Evolutionary conservation across 2,329 filamentous ascomycete genomes (phyloP).

Genomic region (Albifimbria verrucaria): DNA sequence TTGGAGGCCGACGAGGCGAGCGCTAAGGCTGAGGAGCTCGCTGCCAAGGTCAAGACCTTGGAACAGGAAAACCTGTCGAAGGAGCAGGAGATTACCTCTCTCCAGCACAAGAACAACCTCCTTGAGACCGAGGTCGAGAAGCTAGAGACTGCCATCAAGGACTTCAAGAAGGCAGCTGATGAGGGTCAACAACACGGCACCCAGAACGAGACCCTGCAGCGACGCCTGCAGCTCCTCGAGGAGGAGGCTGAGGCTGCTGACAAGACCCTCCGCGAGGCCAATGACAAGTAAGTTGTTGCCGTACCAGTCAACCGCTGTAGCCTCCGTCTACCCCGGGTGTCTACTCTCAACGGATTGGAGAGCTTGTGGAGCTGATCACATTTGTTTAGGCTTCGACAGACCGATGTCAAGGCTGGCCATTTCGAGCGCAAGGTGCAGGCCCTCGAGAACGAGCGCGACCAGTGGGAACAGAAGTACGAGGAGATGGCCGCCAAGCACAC

Average conservation of each 20-base stretch:
- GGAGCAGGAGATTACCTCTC: constrained; percentile 96
- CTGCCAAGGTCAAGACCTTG: constrained; percentile 80
- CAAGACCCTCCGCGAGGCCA: constrained; percentile 93
- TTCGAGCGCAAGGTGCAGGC: constrained; percentile 99
- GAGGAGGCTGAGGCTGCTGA: constrained; percentile 97
- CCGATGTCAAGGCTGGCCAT: constrained; percentile 98
- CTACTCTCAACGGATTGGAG: constrained; percentile 6
- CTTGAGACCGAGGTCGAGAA: constrained; percentile 92
- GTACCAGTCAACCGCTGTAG: too few relatives aligned
- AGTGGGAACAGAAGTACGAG: constrained; percentile 98
- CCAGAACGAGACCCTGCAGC: constrained; percentile 87
- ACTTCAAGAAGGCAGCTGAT: constrained; percentile 81
- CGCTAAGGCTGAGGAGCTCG: constrained; percentile 81
- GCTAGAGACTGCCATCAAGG: constrained; percentile 78
- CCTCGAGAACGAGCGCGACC: constrained; percentile 84
- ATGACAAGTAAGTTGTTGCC: constrained; percentile 74
- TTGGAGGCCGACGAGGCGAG: constrained; percentile 86
- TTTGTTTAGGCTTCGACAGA: constrained; percentile 80
- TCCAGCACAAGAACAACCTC: constrained; percentile 91
- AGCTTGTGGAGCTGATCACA: constrained; percentile 2
- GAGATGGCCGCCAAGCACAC: constrained; percentile 92
- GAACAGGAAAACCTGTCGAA: constrained; percentile 95
- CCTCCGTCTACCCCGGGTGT: constrained; percentile 38
- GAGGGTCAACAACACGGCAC: constrained; percentile 79
- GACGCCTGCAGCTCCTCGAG: constrained; percentile 92